A percentile compares a stretch with the other conserved stretches of the same genome.
These are phyloP conservation scores for Pelomyxa schiedti DNA, from an alignment of 78 protist species.

Conservation along the genomic window DNA sequence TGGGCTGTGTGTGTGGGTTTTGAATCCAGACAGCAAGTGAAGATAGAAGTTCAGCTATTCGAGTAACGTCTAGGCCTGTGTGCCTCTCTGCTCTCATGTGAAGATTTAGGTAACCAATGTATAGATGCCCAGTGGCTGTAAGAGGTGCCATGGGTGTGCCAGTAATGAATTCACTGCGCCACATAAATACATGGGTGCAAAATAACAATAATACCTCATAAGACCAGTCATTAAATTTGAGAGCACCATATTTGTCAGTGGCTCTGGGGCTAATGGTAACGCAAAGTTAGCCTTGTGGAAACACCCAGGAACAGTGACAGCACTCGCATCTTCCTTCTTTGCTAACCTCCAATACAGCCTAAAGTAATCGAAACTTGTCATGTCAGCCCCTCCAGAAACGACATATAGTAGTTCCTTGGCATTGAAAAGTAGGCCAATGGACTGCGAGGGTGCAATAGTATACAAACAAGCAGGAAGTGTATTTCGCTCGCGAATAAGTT, in stretches of 20 bases:
- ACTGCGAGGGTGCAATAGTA: neutral
- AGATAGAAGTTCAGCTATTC: neutral
- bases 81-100: neutral
- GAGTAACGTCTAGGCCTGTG: neutral
- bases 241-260: neutral
- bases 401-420: neutral
- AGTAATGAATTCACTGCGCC: neutral
- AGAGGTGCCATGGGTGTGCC: conserved; percentile 12
- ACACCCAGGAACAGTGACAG: neutral
- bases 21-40: neutral
- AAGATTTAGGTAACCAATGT: neutral
- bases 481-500: neutral
- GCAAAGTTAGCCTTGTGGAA: conserved; percentile 1
- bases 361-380: neutral
- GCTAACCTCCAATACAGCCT: conserved; percentile 1
- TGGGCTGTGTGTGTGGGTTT: neutral
- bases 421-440: conserved; percentile 1
- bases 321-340: neutral
- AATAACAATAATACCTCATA: neutral
- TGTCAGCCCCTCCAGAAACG: neutral
- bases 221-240: neutral
- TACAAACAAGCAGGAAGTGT: conserved; percentile 1
- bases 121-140: neutral
- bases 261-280: conserved; percentile 6
- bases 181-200: neutral